A percentile compares a stretch with the other conserved stretches of the same genome.
Conservation (phyloP, 2,329 filamentous ascomycete genomes). For the Trichoderma simmonsii region DNA sequence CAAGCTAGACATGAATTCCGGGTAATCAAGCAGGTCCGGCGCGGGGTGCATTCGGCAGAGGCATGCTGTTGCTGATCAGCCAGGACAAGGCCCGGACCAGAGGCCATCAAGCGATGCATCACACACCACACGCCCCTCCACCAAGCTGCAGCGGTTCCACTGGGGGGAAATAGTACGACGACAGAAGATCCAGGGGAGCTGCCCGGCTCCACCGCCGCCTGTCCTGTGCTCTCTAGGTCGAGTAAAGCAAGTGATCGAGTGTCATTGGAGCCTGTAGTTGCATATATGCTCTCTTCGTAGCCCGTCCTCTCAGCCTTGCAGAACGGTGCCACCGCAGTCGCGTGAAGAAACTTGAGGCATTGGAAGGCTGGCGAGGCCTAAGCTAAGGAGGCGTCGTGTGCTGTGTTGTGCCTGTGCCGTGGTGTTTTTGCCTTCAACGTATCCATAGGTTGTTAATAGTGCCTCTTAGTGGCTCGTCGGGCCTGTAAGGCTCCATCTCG, state of each 20-base stretch:
- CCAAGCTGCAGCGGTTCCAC: constrained; percentile 17
- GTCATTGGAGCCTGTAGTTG: neutral
- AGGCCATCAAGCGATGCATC: constrained; percentile 1
- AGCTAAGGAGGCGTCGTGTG: neutral
- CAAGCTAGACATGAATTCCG: neutral
- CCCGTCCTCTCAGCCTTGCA: constrained; percentile 15
- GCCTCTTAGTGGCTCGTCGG: neutral
- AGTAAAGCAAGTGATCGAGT: neutral
- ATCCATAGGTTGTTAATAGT: neutral
- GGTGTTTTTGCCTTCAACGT: neutral
- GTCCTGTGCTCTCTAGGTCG: neutral
- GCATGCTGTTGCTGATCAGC: constrained; percentile 12
- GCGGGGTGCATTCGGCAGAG: constrained; percentile 16
- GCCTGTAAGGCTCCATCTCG: neutral
- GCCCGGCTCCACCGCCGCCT: constrained; percentile 1
- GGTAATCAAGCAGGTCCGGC: constrained; percentile 8
- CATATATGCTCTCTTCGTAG: neutral
- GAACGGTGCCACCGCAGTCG: neutral
- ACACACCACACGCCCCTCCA: constrained; percentile 12
- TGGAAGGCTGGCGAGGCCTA: neutral
- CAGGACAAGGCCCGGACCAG: neutral
- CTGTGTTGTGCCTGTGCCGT: neutral
- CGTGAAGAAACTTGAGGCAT: neutral
- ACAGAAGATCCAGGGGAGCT: neutral
- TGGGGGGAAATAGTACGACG: neutral